Evolutionary conservation across 2,329 filamentous ascomycete species (phyloP).

Genomic region (Ophiocordyceps australis): DNA sequence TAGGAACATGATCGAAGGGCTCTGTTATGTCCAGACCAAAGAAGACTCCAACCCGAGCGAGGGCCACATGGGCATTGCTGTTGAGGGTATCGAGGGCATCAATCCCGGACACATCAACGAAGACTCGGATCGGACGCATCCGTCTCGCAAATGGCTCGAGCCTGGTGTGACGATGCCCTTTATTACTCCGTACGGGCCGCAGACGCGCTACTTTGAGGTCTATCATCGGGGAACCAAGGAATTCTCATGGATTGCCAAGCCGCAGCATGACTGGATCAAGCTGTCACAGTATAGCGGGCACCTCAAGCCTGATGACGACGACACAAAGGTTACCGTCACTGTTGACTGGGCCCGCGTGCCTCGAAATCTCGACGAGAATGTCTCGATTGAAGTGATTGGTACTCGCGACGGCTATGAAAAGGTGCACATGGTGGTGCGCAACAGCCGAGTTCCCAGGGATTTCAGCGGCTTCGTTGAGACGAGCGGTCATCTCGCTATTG

Average conservation of each 20-base stretch:
- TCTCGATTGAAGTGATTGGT: slow-evolving; percentile 14
- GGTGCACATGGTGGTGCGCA: slow-evolving; percentile 8
- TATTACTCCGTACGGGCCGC: slow-evolving; percentile 12
- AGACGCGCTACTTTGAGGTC: slow-evolving; percentile 14
- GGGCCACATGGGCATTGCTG: slow-evolving; percentile 14
- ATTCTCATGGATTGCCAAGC: slow-evolving; percentile 11
- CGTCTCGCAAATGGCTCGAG: slow-evolving; percentile 14
- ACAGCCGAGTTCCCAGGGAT: slow-evolving; percentile 10
- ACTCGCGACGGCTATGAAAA: slow-evolving; percentile 19
- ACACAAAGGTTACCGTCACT: slow-evolving; percentile 11
- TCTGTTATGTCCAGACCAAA: slow-evolving; percentile 30
- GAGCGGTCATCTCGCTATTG: slow-evolving; percentile 14
- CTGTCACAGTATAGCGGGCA: slow-evolving; percentile 11
- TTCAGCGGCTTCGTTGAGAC: slow-evolving; percentile 16
- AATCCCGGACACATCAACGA: slow-evolving; percentile 25
- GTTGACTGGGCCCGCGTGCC: slow-evolving; percentile 19
- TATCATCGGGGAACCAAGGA: slow-evolving; percentile 14
- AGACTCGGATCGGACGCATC: slow-evolving; percentile 31
- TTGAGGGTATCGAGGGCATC: slow-evolving; percentile 14
- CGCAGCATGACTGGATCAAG: slow-evolving; percentile 14
- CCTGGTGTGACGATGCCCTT: slow-evolving; percentile 11
- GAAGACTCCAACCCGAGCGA: slow-evolving; percentile 28
- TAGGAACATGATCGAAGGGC: slow-evolving; percentile 33
- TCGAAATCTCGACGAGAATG: slow-evolving; percentile 20
- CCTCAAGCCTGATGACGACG: slow-evolving; percentile 11